Base-by-base conservation (phyloP, 257 asterid genomes). In the Solanum sparsipilum region DNA sequence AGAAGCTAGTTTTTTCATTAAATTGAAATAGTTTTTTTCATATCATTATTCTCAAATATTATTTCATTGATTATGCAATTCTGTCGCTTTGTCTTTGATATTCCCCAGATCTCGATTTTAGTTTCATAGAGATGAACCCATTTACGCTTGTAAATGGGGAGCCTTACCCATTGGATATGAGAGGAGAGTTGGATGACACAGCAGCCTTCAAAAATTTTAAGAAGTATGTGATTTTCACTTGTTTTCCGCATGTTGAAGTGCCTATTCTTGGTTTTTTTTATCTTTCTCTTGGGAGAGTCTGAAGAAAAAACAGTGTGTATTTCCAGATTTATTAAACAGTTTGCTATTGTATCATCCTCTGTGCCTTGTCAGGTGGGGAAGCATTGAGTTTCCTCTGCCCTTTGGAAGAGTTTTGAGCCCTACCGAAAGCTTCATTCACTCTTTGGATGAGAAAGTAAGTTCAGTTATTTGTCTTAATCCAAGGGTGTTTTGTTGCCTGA, bases 151-250 rank as follows among this genome's bases (percentile, higher is more conserved):
- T 95, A 88, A 90, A 93, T 91, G 98, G 95, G 85, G 94, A 94
- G 91, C 98, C 99, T 70, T 93, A 90, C 88, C 98, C 98, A 25
- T 84, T 96, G 90, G 99, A 96, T 89, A 96, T 96, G 99, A 93
- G 99, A 79, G 99, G 99, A 90, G 99, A 96, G 93, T 90, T 95
- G 93, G 99, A 96, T 87, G 99, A 96, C 90, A 96, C 99, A 67
- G 98, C 98, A 46, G 95, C 99, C 44, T 96, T 96, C 90, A 96
- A 96, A 89, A 96, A 96, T 92, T 96, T 96, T 87, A 93, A 93
- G 88, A 96, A 96, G 99, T 96, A 96, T 67, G 93, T 83, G 68
- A 29, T 44, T 52, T 29, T 34, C 82, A 39, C 31, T 15, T 8
- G 6, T 20, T 81, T 48, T 44, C 29, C 25, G 1, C 68, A 81